phyloP scores from a whole-genome alignment of 2,329 filamentous ascomycete genomes.

The Scopulariopsis brevicaulis region DNA sequence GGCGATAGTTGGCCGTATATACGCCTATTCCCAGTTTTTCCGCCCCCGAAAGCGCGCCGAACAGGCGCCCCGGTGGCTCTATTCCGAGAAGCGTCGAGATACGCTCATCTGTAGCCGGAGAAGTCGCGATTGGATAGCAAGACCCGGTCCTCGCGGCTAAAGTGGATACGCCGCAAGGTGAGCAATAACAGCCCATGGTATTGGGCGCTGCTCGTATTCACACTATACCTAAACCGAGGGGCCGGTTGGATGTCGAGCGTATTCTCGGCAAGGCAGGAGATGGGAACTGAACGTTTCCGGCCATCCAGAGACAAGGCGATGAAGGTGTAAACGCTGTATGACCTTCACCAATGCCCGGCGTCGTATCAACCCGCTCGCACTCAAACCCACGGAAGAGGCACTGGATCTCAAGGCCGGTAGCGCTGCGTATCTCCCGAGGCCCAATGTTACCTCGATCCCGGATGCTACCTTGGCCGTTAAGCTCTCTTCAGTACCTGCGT shows the following conservation, averaged over 20 bases:
- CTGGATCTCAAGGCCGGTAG: neutral
- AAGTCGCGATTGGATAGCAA: neutral
- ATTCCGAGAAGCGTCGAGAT: neutral
- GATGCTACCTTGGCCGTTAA: neutral
- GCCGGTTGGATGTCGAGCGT: too few relatives aligned
- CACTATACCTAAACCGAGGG: neutral
- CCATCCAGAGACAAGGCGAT: neutral
- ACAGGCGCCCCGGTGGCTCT: neutral
- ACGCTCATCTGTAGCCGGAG: neutral
- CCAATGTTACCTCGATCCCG: neutral
- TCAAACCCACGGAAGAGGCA: neutral
- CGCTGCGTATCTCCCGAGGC: neutral
- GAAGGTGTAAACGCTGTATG: neutral
- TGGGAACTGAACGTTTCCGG: neutral
- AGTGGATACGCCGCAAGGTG: neutral
- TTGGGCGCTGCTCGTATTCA: neutral
- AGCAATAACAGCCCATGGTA: neutral
- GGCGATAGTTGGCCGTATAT: neutral
- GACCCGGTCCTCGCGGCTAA: neutral
- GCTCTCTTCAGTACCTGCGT: slow-evolving; percentile 1
- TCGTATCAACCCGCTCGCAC: neutral
- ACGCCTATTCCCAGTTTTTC: neutral
- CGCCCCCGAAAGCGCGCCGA: neutral
- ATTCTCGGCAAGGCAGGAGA: neutral
- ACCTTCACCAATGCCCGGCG: neutral